These are phyloP conservation scores for Phytopythium sindhum DNA, from an alignment of 352 stramenopile genomes.

Conservation along the genomic window DNA sequence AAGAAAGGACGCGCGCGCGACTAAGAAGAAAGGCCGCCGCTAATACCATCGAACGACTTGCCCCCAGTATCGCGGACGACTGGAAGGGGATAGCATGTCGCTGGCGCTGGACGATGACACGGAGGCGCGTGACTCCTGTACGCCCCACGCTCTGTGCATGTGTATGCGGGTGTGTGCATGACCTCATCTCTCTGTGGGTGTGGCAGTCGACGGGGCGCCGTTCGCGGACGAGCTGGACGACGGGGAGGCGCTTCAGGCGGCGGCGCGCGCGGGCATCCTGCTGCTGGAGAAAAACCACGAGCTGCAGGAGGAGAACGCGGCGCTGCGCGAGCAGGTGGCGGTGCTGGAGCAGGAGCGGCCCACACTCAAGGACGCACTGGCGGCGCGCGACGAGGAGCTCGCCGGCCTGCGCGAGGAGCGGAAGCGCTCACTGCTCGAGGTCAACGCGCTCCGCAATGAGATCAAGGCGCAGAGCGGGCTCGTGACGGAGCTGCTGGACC, in stretches of 20 bases:
- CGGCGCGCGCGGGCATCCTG: constrained; percentile 64
- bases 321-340: constrained; percentile 54
- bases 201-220: constrained; percentile 1
- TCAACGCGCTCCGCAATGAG: constrained; percentile 48
- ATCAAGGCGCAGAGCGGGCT: constrained; percentile 55
- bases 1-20: background rate
- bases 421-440: constrained; percentile 42
- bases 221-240: constrained; percentile 41
- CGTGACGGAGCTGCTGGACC: constrained; percentile 52
- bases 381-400: constrained; percentile 36
- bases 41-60: too few species aligned
- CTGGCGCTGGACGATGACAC: background rate
- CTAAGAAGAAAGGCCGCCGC: background rate
- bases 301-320: constrained; percentile 52
- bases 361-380: constrained; percentile 37
- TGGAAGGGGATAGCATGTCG: background rate
- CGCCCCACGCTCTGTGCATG: background rate
- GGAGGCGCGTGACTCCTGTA: constrained; percentile 5
- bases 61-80: background rate
- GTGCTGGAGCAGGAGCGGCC: constrained; percentile 49
- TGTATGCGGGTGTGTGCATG: background rate
- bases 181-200: too few species aligned
- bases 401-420: constrained; percentile 39
- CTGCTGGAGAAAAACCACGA: constrained; percentile 75
- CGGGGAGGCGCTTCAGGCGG: constrained; percentile 59